phyloP scores from a whole-genome alignment of 495 filamentous ascomycete species.

The Tetracladium marchalianum region DNA sequence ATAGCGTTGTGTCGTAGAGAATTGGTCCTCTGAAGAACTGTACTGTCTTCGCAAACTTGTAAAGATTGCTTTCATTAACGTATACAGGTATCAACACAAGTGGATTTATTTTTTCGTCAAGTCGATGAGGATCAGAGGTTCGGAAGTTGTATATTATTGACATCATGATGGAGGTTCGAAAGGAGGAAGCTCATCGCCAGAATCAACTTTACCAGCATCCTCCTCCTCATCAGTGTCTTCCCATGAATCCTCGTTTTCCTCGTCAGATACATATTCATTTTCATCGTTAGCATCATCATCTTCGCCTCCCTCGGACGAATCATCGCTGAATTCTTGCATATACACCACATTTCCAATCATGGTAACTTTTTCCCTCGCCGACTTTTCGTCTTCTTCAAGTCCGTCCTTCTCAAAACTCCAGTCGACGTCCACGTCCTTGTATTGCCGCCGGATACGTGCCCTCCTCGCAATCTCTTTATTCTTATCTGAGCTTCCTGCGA shows the following conservation, averaged over 20 bases:
- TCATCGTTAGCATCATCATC: constrained; percentile 1
- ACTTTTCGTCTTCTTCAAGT: neutral
- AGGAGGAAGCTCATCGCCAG: neutral
- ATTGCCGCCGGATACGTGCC: constrained; percentile 1
- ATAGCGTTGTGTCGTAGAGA: too few relatives aligned
- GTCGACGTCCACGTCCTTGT: neutral
- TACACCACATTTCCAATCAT: neutral
- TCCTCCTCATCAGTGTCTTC: constrained; percentile 1
- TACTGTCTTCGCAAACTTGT: too few relatives aligned
- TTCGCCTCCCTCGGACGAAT: neutral
- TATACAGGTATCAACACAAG: too few relatives aligned
- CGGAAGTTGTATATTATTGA: too few relatives aligned
- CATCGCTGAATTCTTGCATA: neutral
- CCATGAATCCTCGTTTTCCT: neutral
- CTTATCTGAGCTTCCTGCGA: neutral
- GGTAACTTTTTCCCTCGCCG: neutral
- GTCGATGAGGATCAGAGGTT: too few relatives aligned
- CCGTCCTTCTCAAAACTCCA: constrained; percentile 2
- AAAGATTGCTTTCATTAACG: too few relatives aligned
- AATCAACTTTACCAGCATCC: neutral
- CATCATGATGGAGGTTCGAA: too few relatives aligned
- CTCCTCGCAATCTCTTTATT: constrained; percentile 1
- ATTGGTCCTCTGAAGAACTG: too few relatives aligned
- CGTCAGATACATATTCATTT: neutral
- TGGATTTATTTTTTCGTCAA: too few relatives aligned